A percentile compares a stretch with the other conserved stretches of the same genome.
Conservation (phyloP, 1,139 yeast species). For the Debaryomycetaceae sp. region DNA sequence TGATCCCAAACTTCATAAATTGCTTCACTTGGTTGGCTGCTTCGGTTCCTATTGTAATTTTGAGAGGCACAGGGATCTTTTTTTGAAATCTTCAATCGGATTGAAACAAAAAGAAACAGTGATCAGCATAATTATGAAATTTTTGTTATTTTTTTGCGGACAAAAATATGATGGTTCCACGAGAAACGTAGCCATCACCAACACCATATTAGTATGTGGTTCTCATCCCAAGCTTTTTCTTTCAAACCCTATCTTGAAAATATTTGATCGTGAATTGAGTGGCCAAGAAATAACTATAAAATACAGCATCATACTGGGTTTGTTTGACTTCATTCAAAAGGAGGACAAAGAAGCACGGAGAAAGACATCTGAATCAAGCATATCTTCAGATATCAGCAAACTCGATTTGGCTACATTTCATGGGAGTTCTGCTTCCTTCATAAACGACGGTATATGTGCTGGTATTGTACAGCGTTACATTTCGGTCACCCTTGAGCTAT, state of each 20-base stretch:
- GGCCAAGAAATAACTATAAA: slow-evolving; percentile 29
- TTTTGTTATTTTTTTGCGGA: slow-evolving; percentile 49
- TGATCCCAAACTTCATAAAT: slow-evolving; percentile 51
- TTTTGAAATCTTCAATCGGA: slow-evolving; percentile 37
- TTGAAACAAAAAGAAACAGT: slow-evolving; percentile 52
- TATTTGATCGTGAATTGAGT: slow-evolving; percentile 52
- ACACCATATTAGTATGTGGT: slow-evolving; percentile 54
- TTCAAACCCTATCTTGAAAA: slow-evolving; percentile 46
- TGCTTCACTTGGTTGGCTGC: slow-evolving; percentile 62
- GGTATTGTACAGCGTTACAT: slow-evolving; percentile 66
- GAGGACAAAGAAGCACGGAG: slow-evolving; percentile 49
- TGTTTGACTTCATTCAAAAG: slow-evolving; percentile 50
- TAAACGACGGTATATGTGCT: slow-evolving; percentile 69
- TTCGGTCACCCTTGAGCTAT: slow-evolving; percentile 42
- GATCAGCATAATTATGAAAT: slow-evolving; percentile 52
- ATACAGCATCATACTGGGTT: slow-evolving; percentile 50
- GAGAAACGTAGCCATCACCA: slow-evolving; percentile 51
- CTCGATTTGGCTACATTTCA: slow-evolving; percentile 52
- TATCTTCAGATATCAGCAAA: slow-evolving; percentile 23
- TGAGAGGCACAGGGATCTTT: slow-evolving; percentile 40
- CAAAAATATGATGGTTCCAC: slow-evolving; percentile 22
- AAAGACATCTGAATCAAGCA: slow-evolving; percentile 30
- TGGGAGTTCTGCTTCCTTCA: slow-evolving; percentile 44
- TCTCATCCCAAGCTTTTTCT: slow-evolving; percentile 62
- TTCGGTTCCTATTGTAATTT: slow-evolving; percentile 68